Percentiles rank a stretch among this genome's conserved stretches.
These are phyloP conservation scores for Apiospora saccharicola DNA, from an alignment of 2,329 filamentous ascomycete genomes.

Conservation along the genomic window DNA sequence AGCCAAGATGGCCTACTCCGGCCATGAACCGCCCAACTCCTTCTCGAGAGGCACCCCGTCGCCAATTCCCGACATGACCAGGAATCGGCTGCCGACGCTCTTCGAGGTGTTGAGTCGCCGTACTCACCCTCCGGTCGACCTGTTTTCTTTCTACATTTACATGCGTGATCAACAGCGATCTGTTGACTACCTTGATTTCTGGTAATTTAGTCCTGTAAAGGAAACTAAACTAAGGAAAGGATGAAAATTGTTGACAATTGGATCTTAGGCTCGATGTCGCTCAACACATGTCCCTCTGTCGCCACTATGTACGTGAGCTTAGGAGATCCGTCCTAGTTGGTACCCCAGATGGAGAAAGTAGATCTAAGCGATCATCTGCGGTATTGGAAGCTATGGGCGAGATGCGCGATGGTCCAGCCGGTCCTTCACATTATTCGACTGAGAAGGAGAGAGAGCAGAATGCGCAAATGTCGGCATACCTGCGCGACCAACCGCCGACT, in stretches of 20 bases:
- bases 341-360: conserved; percentile 84
- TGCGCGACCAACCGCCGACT: conserved; percentile 70
- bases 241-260: background rate
- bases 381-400: conserved; percentile 79
- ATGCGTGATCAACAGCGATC: conserved; percentile 99
- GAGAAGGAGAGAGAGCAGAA: conserved; percentile 82
- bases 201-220: conserved; percentile 63
- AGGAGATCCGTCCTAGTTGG: conserved; percentile 91
- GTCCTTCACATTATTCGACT: conserved; percentile 67
- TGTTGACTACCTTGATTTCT: conserved; percentile 98
- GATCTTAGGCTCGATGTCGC: conserved; percentile 90
- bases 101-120: conserved; percentile 95
- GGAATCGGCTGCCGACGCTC: conserved; percentile 90
- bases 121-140: conserved; percentile 93
- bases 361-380: conserved; percentile 84
- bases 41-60: conserved; percentile 52
- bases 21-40: conserved; percentile 31
- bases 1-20: conserved; percentile 23
- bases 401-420: conserved; percentile 64
- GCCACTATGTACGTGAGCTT: conserved; percentile 95
- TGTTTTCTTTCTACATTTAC: conserved; percentile 99
- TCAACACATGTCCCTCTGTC: conserved; percentile 96
- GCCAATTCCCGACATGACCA: conserved; percentile 65
- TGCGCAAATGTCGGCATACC: conserved; percentile 88
- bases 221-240: background rate